Evolutionary conservation across 2,329 filamentous ascomycete genomes (phyloP).

Genomic region (Pseudogymnoascus sp.): DNA sequence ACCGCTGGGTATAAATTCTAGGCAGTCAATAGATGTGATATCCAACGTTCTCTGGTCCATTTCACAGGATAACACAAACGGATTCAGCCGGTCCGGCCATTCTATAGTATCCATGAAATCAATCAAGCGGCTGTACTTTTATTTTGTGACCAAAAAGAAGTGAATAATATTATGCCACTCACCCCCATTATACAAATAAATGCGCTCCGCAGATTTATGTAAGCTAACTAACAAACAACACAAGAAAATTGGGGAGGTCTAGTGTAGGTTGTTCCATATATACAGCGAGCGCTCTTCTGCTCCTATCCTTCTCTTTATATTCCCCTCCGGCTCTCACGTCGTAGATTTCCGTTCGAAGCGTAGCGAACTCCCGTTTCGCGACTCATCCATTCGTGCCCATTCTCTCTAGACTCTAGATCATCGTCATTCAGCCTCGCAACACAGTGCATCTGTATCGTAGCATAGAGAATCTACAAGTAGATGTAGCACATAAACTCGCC

Average conservation of each 20-base stretch:
- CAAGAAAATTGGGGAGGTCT: slow-evolving; percentile 1
- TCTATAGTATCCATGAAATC: background rate
- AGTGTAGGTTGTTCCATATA: background rate
- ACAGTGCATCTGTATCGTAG: background rate
- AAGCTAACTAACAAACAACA: background rate
- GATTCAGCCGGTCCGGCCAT: background rate
- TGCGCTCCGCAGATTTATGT: slow-evolving; percentile 2
- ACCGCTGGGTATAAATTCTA: background rate
- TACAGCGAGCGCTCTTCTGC: background rate
- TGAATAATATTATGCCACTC: background rate
- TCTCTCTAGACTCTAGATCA: background rate
- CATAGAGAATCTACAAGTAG: slow-evolving; percentile 1
- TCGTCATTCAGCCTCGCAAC: background rate
- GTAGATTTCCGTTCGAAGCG: background rate
- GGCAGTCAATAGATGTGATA: background rate
- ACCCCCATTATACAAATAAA: slow-evolving; percentile 6
- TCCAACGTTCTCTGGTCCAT: background rate
- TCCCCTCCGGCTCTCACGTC: background rate
- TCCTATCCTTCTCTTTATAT: background rate
- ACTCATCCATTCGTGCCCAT: background rate
- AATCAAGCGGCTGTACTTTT: background rate
- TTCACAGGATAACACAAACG: background rate
- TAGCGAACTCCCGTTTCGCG: slow-evolving; percentile 1
- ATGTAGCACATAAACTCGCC: background rate
- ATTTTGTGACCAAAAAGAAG: background rate